Percentiles rank a stretch among this genome's conserved stretches.
Conservation (phyloP, 1,139 yeast genomes). For the Blastobotrys persicus region DNA sequence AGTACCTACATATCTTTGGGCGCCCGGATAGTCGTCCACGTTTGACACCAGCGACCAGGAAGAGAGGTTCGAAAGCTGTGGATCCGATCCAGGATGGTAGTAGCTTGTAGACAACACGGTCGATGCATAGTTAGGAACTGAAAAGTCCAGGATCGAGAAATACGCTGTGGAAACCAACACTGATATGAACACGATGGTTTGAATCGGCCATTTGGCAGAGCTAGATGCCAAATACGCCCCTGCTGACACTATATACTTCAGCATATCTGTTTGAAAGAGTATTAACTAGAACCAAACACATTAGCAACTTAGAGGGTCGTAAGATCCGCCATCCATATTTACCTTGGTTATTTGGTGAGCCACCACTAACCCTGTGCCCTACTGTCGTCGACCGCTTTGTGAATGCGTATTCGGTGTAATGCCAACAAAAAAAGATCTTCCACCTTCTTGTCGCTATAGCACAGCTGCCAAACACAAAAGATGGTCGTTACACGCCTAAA, state of each 20-base stretch:
- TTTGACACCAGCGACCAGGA: constrained; percentile 33
- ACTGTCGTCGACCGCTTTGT: not conserved
- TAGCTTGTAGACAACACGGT: constrained; percentile 29
- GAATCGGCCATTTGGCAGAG: constrained; percentile 86
- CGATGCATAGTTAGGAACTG: constrained; percentile 46
- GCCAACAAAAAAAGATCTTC: not conserved
- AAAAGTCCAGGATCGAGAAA: constrained; percentile 76
- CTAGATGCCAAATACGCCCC: constrained; percentile 48
- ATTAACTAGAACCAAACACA: not conserved
- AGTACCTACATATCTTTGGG: constrained; percentile 43
- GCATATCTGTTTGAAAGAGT: not conserved
- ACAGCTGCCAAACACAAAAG: not conserved
- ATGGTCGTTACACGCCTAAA: not conserved
- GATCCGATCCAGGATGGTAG: constrained; percentile 19
- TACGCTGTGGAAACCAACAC: constrained; percentile 79
- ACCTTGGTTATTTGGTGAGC: not conserved
- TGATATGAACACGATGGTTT: constrained; percentile 71
- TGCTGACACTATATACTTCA: constrained; percentile 10
- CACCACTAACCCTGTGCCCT: not conserved
- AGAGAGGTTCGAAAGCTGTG: constrained; percentile 19
- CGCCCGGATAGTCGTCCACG: constrained; percentile 37
- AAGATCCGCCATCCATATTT: too few species aligned
- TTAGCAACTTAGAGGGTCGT: not conserved
- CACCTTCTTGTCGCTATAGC: not conserved
- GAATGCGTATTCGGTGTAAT: not conserved